Evolutionary conservation across 345 rosid species (phyloP), one percentile per base, ranked within the genome.

Genomic region (Ricinus communis): DNA sequence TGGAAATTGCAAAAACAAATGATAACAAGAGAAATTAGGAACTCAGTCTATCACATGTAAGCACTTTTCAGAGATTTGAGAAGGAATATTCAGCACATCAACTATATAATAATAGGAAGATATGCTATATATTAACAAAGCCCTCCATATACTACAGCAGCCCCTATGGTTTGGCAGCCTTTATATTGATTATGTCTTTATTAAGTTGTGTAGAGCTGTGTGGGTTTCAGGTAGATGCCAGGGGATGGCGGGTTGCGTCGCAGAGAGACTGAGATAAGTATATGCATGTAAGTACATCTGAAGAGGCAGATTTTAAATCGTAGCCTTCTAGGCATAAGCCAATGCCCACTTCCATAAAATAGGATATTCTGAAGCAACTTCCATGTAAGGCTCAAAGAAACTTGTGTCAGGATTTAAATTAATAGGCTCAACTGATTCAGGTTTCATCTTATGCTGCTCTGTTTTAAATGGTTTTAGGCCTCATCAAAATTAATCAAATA

Each of bases 391-490:
- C 27, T 10, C 12, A 8, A 53, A 53, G 57, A 53, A 53, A 21
- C 57, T 14, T 55, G 33, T 55, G 6, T 13, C 30, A 24, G 31
- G 6, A 55, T 55, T 55, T 55, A 55, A 24, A 1, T 9, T 12
- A 3, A 22, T 24, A 51, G 51, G 36, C 43, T 71, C 36, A 71
- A 68, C 74, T 50, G 49, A 16, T 40, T 28, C 31, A 36, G 30
- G 21, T 51, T 62, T 71, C 40, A 15, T 45, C 50, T 61, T 52
- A 56, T 54, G 27, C 10, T 54, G 57, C 31, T 73, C 55, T 57
- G 57, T 46, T 56, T 55, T 8, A 2, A n/a, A 21, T n/a, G 22
- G 36, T n/a, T 21, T 11, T 19, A 55, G 9, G 21, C 43, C 63
- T 58, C 24, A 31, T 7, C 38, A 57, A 57, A 30, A 38, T 31